Conservation (phyloP, 768 basidiomycete genomes). For the Podaxis sp. region DNA sequence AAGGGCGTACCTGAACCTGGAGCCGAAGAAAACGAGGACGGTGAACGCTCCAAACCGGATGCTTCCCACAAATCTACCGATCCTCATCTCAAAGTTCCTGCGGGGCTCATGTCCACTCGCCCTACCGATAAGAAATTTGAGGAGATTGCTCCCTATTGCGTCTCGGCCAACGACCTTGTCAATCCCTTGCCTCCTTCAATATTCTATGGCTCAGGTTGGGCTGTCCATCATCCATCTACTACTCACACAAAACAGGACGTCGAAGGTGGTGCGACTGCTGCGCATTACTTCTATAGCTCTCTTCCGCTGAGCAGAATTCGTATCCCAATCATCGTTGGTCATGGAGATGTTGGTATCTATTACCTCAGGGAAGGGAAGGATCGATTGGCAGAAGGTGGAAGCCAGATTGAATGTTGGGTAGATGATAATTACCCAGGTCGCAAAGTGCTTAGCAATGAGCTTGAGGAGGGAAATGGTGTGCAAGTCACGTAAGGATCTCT, state of each 20-base stretch:
- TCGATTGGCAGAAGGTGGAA: constrained; percentile 47
- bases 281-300: constrained; percentile 92
- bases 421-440: constrained; percentile 89
- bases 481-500: constrained; percentile 51
- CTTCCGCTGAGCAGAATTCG: constrained; percentile 78
- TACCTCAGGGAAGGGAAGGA: constrained; percentile 76
- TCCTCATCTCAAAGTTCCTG: constrained; percentile 53
- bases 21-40: constrained; percentile 26
- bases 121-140: constrained; percentile 60
- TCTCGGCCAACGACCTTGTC: constrained; percentile 95
- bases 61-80: constrained; percentile 11
- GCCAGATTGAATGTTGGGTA: constrained; percentile 90
- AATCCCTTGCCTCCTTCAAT: constrained; percentile 93
- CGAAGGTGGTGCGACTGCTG: constrained; percentile 36
- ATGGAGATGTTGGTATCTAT: constrained; percentile 92
- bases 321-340: constrained; percentile 78
- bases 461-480: neutral
- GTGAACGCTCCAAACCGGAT: constrained; percentile 20
- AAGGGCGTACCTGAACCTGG: constrained; percentile 65
- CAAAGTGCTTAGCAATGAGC: constrained; percentile 64
- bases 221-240: constrained; percentile 61
- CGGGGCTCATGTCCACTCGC: constrained; percentile 63
- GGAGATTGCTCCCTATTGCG: constrained; percentile 90
- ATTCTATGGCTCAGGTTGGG: constrained; percentile 94
- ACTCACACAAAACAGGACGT: constrained; percentile 10